Evolutionary conservation across 1,139 yeast genomes (phyloP), one percentile per base, ranked within the genome.

Genomic region (Yamadazyma buinensis): DNA sequence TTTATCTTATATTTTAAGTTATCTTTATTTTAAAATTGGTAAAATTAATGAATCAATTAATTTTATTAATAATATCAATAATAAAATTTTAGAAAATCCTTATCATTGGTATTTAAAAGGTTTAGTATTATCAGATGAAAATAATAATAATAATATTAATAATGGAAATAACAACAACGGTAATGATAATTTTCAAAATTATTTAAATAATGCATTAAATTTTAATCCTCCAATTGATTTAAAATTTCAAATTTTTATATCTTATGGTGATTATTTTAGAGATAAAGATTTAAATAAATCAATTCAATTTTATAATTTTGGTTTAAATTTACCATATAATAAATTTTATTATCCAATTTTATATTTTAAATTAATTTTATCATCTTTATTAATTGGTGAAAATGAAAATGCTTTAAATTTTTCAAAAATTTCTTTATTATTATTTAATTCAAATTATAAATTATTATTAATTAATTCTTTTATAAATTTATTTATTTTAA

Each of bases 11-110:
- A 22, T 10, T 20, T 13, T 33, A 11, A 12, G 28, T 11, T 20
- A n/a, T 9, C 20, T 33, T 11, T n/a, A 33, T 15, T 29, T 23
- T 13, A 24, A 25, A 15, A 10, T 29, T 22, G 32, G 26, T 9
- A 37, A 39, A 5, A 28, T 35, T 15, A 39, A 39, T 10, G 30
- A 35, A 27, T 26, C 44, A 5, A 29, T 32, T 5, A 35, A 23
- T 14, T 28, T 41, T 4, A 33, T 36, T 7, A 28, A 38, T 13
- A 32, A 26, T 15, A 33, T 36, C 6, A 28, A 36, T 15, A 32
- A 26, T 18, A 25, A 36, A 17, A 18, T 11, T 13, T 15, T 14
- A n/a, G 12, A 19, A 19, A 21, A 28, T 21, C 30, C 30, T 14
- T 18, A 28, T 13, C 23, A 28, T 15, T 19, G 24, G 24, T 28